Base-by-base conservation (phyloP, 768 basidiomycete species). In the Suillus fuscotomentosus region DNA sequence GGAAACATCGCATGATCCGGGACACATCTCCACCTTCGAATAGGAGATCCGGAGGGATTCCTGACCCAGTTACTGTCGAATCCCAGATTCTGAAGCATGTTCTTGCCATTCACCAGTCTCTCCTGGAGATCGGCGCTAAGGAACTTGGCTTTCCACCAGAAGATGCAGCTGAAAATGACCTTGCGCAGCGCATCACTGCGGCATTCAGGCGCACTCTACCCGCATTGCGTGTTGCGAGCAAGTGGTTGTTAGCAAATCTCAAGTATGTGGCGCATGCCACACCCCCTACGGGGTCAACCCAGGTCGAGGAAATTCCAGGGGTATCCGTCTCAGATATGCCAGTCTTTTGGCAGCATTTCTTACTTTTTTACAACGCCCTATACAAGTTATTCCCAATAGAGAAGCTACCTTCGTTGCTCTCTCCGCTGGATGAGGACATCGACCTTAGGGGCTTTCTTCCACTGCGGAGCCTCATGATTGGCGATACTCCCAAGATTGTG, bases 391-490 rank as follows among this genome's bases (percentile, higher is more conserved):
- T 99, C 76, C 95, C 96, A 1, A 69, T 76, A 6, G 80, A 81
- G 9, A 81, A 79, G 51, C 75, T 96, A 39, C 89, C 91, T 2
- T 68, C 74, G 22, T 76, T 93, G 31, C 79, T 76, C 9, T 80
- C 82, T 1, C 84, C 88, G 31, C 77, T 99, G 65, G 95, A 97
- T 65, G 97, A 99, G 76, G 97, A 99, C 73, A 76, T 88, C 7
- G 95, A 98, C 56, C 84, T 95, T 80, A 82, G 83, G 39, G 97
- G 97, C 0, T 99, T 97, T 73, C 77, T 90, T 39, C 97, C 97
- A 13, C 78, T 99, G 57, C 86, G 86, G 61, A 83, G 85, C 48
- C 77, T 86, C 55, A 83, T 91, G 78, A 76, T 77, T 9, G 81
- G 78, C 55, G 72, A 72, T 22, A 71, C 69, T 13, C 61, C 71